A percentile compares a stretch with the other conserved stretches of the same genome.
Conservation (phyloP, 2,329 filamentous ascomycete species). For the Graphiopsis chlorocephala region DNA sequence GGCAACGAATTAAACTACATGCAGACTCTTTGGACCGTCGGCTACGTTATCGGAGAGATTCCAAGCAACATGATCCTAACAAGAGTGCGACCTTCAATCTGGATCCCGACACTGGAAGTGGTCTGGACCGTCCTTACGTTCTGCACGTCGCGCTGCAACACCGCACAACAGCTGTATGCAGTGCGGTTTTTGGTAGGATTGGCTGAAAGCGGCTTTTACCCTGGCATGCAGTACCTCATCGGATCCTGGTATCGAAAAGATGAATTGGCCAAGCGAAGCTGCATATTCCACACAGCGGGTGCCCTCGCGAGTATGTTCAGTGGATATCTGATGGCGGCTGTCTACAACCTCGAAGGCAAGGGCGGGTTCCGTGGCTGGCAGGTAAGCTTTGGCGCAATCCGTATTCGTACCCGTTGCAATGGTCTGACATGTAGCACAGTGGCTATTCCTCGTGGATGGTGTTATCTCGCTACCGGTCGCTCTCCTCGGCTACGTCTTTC, state of each 20-base stretch:
- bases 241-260: constrained; percentile 40
- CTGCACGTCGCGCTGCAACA: constrained; percentile 33
- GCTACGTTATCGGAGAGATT: constrained; percentile 49
- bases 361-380: constrained; percentile 46
- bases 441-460: constrained; percentile 6
- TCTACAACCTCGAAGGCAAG: constrained; percentile 33
- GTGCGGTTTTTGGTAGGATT: constrained; percentile 41
- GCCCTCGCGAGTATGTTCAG: constrained; percentile 12
- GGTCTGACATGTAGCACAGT: background rate
- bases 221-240: constrained; percentile 41
- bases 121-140: constrained; percentile 9
- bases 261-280: constrained; percentile 41
- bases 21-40: constrained; percentile 7
- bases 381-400: constrained; percentile 39
- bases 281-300: constrained; percentile 30
- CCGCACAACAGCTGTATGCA: constrained; percentile 39
- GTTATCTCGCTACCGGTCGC: constrained; percentile 6
- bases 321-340: constrained; percentile 18
- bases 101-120: constrained; percentile 24
- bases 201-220: background rate
- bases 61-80: constrained; percentile 46
- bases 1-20: constrained; percentile 52
- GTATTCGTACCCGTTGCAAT: background rate
- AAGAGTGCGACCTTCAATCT: constrained; percentile 45
- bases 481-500: constrained; percentile 3